Evolutionary conservation across 2,329 filamentous ascomycete species (phyloP).

Genomic region (Phyllosticta citribraziliensis): DNA sequence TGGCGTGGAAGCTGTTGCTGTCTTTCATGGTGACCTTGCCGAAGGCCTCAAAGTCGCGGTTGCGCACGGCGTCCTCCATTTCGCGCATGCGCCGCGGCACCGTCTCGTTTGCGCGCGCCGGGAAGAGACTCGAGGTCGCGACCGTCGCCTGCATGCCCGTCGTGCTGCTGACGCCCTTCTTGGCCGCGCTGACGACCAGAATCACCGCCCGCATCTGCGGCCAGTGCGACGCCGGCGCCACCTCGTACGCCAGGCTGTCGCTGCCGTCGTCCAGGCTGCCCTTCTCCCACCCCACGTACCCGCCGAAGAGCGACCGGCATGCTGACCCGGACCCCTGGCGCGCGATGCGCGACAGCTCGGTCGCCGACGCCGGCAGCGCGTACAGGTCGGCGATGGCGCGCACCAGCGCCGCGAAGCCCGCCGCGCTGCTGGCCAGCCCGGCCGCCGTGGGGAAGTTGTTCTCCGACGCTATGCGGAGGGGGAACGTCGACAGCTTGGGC

Average conservation of each 20-base stretch:
- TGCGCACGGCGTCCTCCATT: slow-evolving; percentile 74
- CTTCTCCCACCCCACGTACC: slow-evolving; percentile 91
- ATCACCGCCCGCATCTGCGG: slow-evolving; percentile 88
- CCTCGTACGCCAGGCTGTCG: slow-evolving; percentile 80
- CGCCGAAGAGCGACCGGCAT: slow-evolving; percentile 85
- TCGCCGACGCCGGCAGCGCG: slow-evolving; percentile 67
- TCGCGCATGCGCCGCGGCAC: slow-evolving; percentile 74
- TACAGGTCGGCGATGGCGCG: slow-evolving; percentile 89
- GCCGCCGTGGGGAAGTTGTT: slow-evolving; percentile 99
- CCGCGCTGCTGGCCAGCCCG: slow-evolving; percentile 61
- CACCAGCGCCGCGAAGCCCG: slow-evolving; percentile 59
- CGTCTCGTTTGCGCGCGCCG: slow-evolving; percentile 60
- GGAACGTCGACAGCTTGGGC: slow-evolving; percentile 68
- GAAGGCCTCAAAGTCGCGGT: slow-evolving; percentile 75
- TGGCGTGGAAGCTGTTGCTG: slow-evolving; percentile 93
- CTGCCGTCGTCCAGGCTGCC: slow-evolving; percentile 66
- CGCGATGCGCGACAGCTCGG: slow-evolving; percentile 79
- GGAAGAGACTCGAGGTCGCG: slow-evolving; percentile 79
- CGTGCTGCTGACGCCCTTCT: slow-evolving; percentile 90
- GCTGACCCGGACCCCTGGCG: slow-evolving; percentile 91
- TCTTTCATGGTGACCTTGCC: slow-evolving; percentile 91
- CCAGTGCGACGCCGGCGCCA: slow-evolving; percentile 86
- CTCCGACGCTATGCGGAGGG: slow-evolving; percentile 80
- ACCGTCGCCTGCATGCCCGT: slow-evolving; percentile 97
- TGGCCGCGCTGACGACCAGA: slow-evolving; percentile 82